Evolutionary conservation across 2,329 filamentous ascomycete genomes (phyloP), one percentile per base, ranked within the genome.

Genomic region (Xylaria sp.): DNA sequence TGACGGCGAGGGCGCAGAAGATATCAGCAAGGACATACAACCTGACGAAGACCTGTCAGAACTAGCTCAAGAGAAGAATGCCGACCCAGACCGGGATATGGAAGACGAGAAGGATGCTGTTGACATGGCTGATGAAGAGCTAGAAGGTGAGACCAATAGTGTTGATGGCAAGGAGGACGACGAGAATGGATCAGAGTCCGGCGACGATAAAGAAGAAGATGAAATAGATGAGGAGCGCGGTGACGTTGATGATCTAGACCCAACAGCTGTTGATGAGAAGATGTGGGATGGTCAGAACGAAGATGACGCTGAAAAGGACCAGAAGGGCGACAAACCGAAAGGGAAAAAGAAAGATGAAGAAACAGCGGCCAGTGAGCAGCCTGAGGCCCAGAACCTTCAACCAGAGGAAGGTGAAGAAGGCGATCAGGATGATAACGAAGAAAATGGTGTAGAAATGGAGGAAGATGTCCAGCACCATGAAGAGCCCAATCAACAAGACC

Each of bases 1-100:
- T 23, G 96, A 98, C 55, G 97, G 96, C 12, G 93, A 98, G 80
- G 97, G 95, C 20, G 94, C 92, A 4, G 94, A 99, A 78, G 95
- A 99, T 80, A 98, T 99, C 73, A 98, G 94, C 81, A 98, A 99
- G 79, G 96, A 99, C 76, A 92, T 99, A 56, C 90, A 93, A 72
- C 91, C 95, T 18, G 95, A 99, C 70, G 96, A 99, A 79, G 94
- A 99, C 78, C 83, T 99, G 4, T 90, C 92, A 0, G 96, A 99
- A 74, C 85, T 99, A 54, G 95, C 96, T 0, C 93, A 98, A 78
- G 92, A 98, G 76, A 87, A 90, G 51, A 91, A 93, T 69, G 87
- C 90, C 70, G 88, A 86, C 55, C 81, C 92, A 71, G 84, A 83
- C 12, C 86, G 84, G 1, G 91, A 92, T 18, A 91, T 94, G 64